phyloP scores from a whole-genome alignment of 106 monocot species.

The Apostasia shenzhenica region DNA sequence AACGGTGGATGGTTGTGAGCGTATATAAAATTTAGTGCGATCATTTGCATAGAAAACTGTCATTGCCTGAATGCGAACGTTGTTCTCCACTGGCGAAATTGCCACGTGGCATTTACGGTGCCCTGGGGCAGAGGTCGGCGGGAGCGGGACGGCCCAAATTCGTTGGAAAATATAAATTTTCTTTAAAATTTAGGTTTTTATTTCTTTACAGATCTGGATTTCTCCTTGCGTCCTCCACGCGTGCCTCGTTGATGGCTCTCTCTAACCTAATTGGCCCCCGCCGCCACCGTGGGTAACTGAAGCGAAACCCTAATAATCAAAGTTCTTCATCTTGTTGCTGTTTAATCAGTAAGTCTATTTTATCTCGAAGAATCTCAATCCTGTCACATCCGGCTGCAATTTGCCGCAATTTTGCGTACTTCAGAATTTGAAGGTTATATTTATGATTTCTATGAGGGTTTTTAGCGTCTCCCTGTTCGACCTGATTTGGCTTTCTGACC shows the following conservation, averaged over 20 bases:
- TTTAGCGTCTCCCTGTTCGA: not conserved
- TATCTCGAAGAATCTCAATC: not conserved
- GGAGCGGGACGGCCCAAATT: too few relatives aligned
- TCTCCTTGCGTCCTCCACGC: not conserved
- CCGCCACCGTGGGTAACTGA: slow-evolving; percentile 1
- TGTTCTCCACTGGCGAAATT: too few relatives aligned
- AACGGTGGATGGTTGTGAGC: too few relatives aligned
- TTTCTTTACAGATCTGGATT: too few relatives aligned
- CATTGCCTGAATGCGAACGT: too few relatives aligned
- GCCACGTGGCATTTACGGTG: too few relatives aligned
- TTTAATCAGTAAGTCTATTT: not conserved
- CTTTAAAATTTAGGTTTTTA: too few relatives aligned
- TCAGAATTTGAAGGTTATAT: not conserved
- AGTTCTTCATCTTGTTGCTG: not conserved
- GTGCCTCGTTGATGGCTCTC: slow-evolving; percentile 8
- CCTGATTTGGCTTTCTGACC: not conserved
- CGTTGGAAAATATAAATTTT: too few relatives aligned
- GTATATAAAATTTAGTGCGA: too few relatives aligned
- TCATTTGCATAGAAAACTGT: too few relatives aligned
- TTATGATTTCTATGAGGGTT: not conserved
- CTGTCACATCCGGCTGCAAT: not conserved
- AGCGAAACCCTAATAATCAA: not conserved
- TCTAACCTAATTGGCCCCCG: slow-evolving; percentile 15
- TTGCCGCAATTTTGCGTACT: not conserved
- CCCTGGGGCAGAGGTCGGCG: too few relatives aligned